These are phyloP conservation scores for Otatea glauca DNA, from an alignment of 176 grass and related monocot species.

Conservation along the genomic window DNA sequence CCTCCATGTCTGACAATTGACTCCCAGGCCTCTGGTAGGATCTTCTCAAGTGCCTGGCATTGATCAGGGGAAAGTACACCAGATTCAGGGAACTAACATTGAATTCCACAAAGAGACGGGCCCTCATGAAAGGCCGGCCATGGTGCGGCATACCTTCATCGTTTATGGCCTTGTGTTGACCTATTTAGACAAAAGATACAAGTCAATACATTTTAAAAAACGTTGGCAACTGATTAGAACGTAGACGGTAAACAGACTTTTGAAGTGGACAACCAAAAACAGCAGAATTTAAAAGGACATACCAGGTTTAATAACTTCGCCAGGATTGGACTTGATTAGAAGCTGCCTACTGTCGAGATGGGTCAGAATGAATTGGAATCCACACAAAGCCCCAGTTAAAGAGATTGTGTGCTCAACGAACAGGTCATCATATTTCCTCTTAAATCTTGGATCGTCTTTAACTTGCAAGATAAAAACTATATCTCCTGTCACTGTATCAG, in stretches of 20 bases:
- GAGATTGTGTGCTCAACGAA: conserved; percentile 64
- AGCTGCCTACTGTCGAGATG: conserved; percentile 75
- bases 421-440: conserved; percentile 70
- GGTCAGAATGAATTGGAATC: conserved; percentile 75
- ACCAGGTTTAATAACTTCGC: conserved; percentile 75
- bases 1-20: conserved; percentile 55
- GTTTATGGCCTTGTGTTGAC: conserved; percentile 77
- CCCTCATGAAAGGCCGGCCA: conserved; percentile 73
- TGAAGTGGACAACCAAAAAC: neutral
- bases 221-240: neutral
- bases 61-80: conserved; percentile 54
- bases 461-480: conserved; percentile 77
- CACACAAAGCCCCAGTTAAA: conserved; percentile 74
- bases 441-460: conserved; percentile 78
- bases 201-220: neutral
- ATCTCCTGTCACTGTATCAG: conserved; percentile 66
- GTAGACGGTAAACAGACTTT: neutral
- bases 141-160: conserved; percentile 77
- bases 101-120: conserved; percentile 69
- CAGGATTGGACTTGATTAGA: conserved; percentile 69
- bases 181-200: conserved; percentile 30
- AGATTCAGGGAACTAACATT: conserved; percentile 67
- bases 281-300: neutral
- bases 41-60: conserved; percentile 51
- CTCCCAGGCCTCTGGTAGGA: conserved; percentile 36